Percentiles rank a stretch among this genome's conserved stretches.
Evolutionary conservation across 768 basidiomycete species (phyloP).

Genomic region (Wakefieldia striispora): DNA sequence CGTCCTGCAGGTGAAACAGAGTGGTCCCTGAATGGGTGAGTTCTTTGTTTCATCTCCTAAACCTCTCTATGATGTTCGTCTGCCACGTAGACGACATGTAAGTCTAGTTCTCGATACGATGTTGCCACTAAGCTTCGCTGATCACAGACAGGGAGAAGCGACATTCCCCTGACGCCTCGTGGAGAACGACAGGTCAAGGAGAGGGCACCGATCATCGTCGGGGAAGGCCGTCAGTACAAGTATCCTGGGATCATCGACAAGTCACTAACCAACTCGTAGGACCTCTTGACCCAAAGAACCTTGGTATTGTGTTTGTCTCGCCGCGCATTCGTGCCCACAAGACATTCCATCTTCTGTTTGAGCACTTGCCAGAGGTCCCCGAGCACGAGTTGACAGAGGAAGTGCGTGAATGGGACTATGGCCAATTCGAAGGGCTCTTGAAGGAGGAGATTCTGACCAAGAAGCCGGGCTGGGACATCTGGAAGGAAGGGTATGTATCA

Average conservation of each 20-base stretch:
- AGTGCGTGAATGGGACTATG: slow-evolving; percentile 87
- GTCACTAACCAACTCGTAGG: slow-evolving; percentile 37
- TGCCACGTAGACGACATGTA: slow-evolving; percentile 56
- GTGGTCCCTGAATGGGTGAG: slow-evolving; percentile 86
- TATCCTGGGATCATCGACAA: neutral
- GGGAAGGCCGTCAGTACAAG: slow-evolving; percentile 64
- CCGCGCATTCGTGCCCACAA: slow-evolving; percentile 83
- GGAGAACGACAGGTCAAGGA: slow-evolving; percentile 71
- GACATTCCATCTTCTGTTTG: slow-evolving; percentile 83
- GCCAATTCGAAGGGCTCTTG: slow-evolving; percentile 82
- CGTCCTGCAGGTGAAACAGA: slow-evolving; percentile 80
- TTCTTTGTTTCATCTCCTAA: neutral
- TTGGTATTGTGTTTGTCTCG: slow-evolving; percentile 76
- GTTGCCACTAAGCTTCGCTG: neutral
- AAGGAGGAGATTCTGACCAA: slow-evolving; percentile 73
- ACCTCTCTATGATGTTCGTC: slow-evolving; percentile 9
- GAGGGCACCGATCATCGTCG: slow-evolving; percentile 66
- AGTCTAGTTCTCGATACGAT: slow-evolving; percentile 11
- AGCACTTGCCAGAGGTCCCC: slow-evolving; percentile 43
- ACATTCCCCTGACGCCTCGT: slow-evolving; percentile 80
- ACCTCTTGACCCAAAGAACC: slow-evolving; percentile 74
- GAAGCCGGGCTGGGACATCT: slow-evolving; percentile 72
- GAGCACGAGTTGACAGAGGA: slow-evolving; percentile 61
- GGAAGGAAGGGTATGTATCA: slow-evolving; percentile 69
- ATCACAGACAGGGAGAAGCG: slow-evolving; percentile 75